A percentile compares a stretch with the other conserved stretches of the same genome.
Evolutionary conservation across 2,329 filamentous ascomycete species (phyloP).

Genomic region (Ophiostoma quercus): DNA sequence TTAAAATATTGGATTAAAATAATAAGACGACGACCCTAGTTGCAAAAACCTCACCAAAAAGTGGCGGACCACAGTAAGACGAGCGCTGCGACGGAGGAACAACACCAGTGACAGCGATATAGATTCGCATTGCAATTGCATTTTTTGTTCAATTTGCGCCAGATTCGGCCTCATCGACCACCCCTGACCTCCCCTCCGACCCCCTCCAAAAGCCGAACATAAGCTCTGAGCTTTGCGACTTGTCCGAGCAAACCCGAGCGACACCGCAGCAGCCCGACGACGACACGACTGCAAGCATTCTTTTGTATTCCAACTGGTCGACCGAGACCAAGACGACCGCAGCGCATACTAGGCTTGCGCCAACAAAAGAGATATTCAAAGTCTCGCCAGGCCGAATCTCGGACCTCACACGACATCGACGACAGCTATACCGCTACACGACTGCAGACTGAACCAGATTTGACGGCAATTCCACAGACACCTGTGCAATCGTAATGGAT

Average conservation of each 20-base stretch:
- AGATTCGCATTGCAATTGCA: neutral
- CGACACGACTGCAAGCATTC: neutral
- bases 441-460: neutral
- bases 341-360: neutral
- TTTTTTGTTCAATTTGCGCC: neutral
- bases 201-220: slow-evolving; percentile 5
- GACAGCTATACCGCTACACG: neutral
- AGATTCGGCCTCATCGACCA: neutral
- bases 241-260: slow-evolving; percentile 19
- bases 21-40: slow-evolving; percentile 10
- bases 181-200: slow-evolving; percentile 1
- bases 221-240: slow-evolving; percentile 1
- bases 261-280: neutral
- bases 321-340: neutral
- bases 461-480: neutral
- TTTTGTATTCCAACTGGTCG: neutral
- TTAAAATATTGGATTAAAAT: slow-evolving; percentile 16
- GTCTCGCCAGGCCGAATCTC: neutral
- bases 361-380: neutral
- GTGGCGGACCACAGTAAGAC: slow-evolving; percentile 8
- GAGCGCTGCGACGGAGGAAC: neutral
- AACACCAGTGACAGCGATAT: neutral
- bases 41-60: slow-evolving; percentile 14
- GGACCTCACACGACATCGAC: neutral
- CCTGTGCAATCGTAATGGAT: neutral